Percentiles rank a stretch among this genome's conserved stretches.
Conservation (phyloP, 2,329 filamentous ascomycete genomes). For the Fusarium sp. region DNA sequence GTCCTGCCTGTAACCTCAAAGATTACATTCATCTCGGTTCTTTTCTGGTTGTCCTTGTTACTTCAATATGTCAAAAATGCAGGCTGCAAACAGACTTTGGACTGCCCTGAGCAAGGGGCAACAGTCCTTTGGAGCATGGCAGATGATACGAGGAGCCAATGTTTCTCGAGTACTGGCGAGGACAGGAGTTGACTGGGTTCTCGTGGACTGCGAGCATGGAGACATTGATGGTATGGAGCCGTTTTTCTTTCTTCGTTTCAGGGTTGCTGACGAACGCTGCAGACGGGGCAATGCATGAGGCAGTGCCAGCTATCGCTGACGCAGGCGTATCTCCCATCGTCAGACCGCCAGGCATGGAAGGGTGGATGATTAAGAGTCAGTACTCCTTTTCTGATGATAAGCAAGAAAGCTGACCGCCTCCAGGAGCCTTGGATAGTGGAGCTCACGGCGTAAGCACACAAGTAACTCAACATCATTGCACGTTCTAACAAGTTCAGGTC, state of each 20-base stretch:
- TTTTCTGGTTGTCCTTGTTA: not conserved
- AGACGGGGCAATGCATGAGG: not conserved
- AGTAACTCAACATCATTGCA: not conserved
- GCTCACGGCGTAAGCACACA: not conserved
- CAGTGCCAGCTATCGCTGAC: not conserved
- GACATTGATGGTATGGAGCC: not conserved
- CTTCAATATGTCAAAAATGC: not conserved
- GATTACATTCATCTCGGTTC: not conserved
- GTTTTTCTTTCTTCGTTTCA: rapidly evolving
- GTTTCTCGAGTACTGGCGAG: not conserved
- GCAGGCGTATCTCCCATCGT: not conserved
- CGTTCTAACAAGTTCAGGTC: not conserved
- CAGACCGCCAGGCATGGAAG: not conserved
- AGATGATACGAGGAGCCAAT: not conserved
- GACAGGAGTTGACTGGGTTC: not conserved
- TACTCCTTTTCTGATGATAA: not conserved
- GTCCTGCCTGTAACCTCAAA: not conserved
- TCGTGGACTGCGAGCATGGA: not conserved
- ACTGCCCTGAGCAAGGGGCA: not conserved
- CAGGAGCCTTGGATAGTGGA: not conserved
- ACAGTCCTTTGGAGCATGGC: not conserved
- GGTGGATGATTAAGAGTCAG: not conserved
- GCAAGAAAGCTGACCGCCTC: not conserved
- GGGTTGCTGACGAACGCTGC: rapidly evolving
- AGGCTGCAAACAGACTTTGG: not conserved